Conservation (phyloP, 371 early-diverging fungal species). For the Syncephalastrum monosporum region DNA sequence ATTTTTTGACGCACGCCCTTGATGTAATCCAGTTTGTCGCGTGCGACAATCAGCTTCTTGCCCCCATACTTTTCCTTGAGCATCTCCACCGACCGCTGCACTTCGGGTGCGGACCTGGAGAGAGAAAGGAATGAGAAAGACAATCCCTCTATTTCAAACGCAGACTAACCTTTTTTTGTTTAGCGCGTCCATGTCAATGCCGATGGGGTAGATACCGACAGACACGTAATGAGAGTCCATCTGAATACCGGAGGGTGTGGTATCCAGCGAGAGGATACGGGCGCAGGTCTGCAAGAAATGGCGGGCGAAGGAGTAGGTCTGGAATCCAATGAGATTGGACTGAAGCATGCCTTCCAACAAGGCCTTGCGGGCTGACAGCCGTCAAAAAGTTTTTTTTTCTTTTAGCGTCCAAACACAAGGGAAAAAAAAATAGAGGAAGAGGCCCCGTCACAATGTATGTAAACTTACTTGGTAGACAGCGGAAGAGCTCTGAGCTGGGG, state of each 20-base stretch:
- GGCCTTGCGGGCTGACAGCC: slow-evolving; percentile 73
- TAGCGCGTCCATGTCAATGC: slow-evolving; percentile 82
- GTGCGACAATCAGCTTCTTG: slow-evolving; percentile 95
- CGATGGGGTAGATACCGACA: slow-evolving; percentile 98
- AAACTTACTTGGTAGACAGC: slow-evolving; percentile 80
- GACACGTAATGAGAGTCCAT: slow-evolving; percentile 74
- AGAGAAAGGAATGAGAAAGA: background rate
- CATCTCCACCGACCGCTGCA: slow-evolving; percentile 71
- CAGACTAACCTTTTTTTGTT: slow-evolving; percentile 54
- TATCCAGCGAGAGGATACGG: slow-evolving; percentile 85
- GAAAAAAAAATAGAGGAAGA: too few species aligned
- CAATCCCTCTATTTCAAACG: background rate
- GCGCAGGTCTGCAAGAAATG: slow-evolving; percentile 95
- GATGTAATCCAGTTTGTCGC: slow-evolving; percentile 98
- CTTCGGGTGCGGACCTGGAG: slow-evolving; percentile 37
- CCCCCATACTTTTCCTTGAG: slow-evolving; percentile 87
- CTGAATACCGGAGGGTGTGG: slow-evolving; percentile 84
- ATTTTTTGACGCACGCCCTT: slow-evolving; percentile 99
- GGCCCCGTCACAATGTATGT: slow-evolving; percentile 17
- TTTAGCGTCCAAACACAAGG: too few species aligned
- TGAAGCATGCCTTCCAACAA: slow-evolving; percentile 92
- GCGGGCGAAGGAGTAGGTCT: slow-evolving; percentile 94
- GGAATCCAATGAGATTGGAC: slow-evolving; percentile 90
- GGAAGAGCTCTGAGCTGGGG: slow-evolving; percentile 93
- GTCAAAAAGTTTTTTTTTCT: slow-evolving; percentile 25